Conservation (phyloP, 257 asterid genomes). For the Lantana camara region DNA sequence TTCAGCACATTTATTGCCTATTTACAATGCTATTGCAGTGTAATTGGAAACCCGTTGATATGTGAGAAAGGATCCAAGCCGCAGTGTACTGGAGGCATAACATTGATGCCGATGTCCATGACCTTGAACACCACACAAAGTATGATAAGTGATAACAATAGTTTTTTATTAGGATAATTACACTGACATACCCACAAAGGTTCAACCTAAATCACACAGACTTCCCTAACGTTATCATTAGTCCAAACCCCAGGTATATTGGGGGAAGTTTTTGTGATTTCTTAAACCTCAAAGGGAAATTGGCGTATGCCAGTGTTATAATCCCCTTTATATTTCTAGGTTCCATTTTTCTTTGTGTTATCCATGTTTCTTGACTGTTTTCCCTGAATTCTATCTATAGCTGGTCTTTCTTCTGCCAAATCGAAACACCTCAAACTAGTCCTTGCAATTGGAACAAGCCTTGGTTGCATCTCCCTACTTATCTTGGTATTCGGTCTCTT, state of each 20-base stretch:
- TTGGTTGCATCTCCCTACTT: conserved; percentile 62
- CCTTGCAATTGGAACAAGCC: conserved; percentile 67
- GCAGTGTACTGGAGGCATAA: conserved; percentile 56
- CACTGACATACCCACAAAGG: no score
- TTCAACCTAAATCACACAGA: no score
- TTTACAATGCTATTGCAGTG: conserved; percentile 41
- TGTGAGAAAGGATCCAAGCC: conserved; percentile 66
- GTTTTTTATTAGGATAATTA: no score
- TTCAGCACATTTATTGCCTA: not conserved
- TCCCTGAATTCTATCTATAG: conserved; percentile 38
- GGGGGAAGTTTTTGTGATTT: no score
- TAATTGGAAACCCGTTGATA: conserved; percentile 81
- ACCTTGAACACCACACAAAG: conserved; percentile 67
- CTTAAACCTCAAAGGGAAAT: no score
- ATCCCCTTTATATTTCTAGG: not conserved
- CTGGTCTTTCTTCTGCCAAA: conserved; percentile 40
- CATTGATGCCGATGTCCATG: conserved; percentile 93
- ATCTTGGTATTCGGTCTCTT: conserved; percentile 60
- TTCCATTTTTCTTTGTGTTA: not conserved
- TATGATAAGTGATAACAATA: conserved; percentile 32
- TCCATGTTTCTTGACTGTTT: conserved; percentile 2
- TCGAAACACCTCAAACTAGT: conserved; percentile 65
- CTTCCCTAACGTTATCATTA: no score
- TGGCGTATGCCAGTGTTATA: not conserved
- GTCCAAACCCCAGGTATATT: no score